Percentiles rank a stretch among this genome's conserved stretches.
Evolutionary conservation across 257 asterid species (phyloP).

Genomic region (Striga asiatica): DNA sequence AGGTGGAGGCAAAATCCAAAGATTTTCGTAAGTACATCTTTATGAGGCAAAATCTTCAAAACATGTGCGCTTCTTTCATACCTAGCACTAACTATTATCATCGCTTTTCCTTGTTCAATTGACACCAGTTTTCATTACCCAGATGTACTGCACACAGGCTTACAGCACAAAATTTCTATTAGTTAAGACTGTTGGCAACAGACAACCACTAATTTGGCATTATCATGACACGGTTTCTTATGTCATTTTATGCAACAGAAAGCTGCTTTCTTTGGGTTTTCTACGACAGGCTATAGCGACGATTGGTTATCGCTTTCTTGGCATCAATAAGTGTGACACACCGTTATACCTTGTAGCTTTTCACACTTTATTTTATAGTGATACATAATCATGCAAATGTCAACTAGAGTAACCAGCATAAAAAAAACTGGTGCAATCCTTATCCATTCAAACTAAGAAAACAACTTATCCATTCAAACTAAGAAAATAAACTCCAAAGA

Average conservation of each 20-base stretch:
- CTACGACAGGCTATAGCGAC: not conserved
- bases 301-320: not conserved
- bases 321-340: not conserved
- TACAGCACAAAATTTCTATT: not conserved
- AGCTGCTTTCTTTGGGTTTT: not conserved
- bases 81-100: not conserved
- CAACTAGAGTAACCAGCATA: not conserved
- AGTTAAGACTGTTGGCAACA: not conserved
- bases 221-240: not conserved
- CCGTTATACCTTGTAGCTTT: not conserved
- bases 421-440: not conserved
- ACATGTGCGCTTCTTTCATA: not conserved
- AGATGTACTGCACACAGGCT: not conserved
- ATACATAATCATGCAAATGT: not conserved
- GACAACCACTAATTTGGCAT: not conserved
- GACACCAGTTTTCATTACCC: too few relatives aligned
- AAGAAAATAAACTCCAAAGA: not conserved
- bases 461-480: not conserved
- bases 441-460: not conserved
- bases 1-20: not conserved
- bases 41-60: not conserved
- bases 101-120: not conserved
- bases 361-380: too few relatives aligned
- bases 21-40: not conserved
- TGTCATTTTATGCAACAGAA: not conserved